Conservation (phyloP, 2,329 filamentous ascomycete species). For the Aureobasidium vineae region DNA sequence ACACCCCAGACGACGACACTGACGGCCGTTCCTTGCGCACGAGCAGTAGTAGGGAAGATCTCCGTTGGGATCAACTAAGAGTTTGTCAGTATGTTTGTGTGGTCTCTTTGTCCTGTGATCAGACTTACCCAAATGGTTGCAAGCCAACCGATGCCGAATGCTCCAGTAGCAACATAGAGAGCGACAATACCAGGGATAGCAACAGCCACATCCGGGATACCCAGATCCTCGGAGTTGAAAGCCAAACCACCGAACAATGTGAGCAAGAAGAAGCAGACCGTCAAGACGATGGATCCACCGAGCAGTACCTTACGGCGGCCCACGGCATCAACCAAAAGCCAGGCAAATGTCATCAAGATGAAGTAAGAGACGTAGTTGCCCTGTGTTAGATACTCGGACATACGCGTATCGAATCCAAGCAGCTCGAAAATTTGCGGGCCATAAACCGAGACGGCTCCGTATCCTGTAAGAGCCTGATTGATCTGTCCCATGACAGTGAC, state of each 20-base stretch:
- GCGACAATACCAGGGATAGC: slow-evolving; percentile 53
- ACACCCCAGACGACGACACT: slow-evolving; percentile 58
- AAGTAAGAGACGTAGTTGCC: slow-evolving; percentile 63
- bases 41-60: slow-evolving; percentile 56
- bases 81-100: not conserved
- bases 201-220: slow-evolving; percentile 45
- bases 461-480: slow-evolving; percentile 59
- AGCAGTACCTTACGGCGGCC: slow-evolving; percentile 56
- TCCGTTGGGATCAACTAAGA: slow-evolving; percentile 55
- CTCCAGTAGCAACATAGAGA: slow-evolving; percentile 58
- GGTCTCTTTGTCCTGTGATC: not conserved
- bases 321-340: slow-evolving; percentile 58
- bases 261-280: slow-evolving; percentile 52
- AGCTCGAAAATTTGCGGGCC: slow-evolving; percentile 64
- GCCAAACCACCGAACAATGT: slow-evolving; percentile 53
- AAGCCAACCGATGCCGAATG: slow-evolving; percentile 62
- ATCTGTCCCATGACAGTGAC: slow-evolving; percentile 63
- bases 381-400: slow-evolving; percentile 57
- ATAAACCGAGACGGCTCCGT: slow-evolving; percentile 61
- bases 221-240: slow-evolving; percentile 40
- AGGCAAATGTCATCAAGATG: slow-evolving; percentile 60
- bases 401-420: slow-evolving; percentile 53
- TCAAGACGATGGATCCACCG: slow-evolving; percentile 52
- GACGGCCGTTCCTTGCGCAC: slow-evolving; percentile 56
- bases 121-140: slow-evolving; percentile 52